Evolutionary conservation across 108 stramenopile species (phyloP), one percentile per base, ranked within the genome.

Genomic region (Conticribra guillardii): DNA sequence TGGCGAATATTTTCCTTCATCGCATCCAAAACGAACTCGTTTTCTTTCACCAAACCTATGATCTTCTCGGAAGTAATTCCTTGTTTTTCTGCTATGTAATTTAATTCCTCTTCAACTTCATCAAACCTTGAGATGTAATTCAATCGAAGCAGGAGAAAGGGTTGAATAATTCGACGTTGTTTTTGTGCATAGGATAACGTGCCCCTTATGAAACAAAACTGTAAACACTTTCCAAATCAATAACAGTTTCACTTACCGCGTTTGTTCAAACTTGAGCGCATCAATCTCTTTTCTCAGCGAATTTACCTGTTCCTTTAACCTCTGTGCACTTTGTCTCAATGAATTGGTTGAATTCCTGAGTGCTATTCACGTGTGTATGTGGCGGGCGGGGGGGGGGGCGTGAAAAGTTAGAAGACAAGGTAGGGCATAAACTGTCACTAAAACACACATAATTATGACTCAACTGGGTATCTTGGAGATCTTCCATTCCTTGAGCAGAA

Each of bases 21-120:
- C 29, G 44, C 16, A 72, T 72, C 71, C 61, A 72, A 41, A 48
- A 50, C 54, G 26, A 62, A 60, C 46, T 72, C 71, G 50, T 72
- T 63, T 3, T 46, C 26, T 24, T 44, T 33, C 16, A 72, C 62
- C 53, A 72, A 48, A 32, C 52, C 61, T 7, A 72, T 4, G 19
- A 62, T 24, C 27, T 23, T 32, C 18, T 72, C 61, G 17, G 62
- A 22, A 22, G 8, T 55, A 7, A 28, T 44, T 55, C 44, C 61
- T 37, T 72, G 53, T 29, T 33, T 5, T 24, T 46, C 27, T 48
- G 71, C 51, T 1, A 72, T 21, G 16, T 54, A 49, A 30, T 63
- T 18, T 33, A 72, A 60, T 56, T 72, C 52, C 5, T 45, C 31
- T 31, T 72, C 61, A n/a, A 63, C 61, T 47, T 62, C 61, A 21